Base-by-base conservation (phyloP, 202 grass and related monocot species). In the Carex sylvatica region DNA sequence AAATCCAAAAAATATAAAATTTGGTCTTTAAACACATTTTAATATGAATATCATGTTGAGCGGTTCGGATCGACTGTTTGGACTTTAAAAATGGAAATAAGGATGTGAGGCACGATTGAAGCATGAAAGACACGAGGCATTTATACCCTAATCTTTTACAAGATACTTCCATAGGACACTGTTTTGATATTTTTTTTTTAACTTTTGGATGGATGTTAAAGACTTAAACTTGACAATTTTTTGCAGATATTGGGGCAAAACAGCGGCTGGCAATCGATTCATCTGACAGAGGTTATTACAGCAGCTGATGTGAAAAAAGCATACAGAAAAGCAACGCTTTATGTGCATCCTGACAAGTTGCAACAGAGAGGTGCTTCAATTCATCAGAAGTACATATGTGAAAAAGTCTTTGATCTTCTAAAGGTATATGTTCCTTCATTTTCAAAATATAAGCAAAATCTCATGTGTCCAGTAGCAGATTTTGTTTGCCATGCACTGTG, bases 351-450 rank as follows among this genome's bases (percentile, higher is more conserved):
- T 14, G 93, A 96, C 88, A 99, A 99, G 86, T 71, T 99, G 66
- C 96, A 99, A 83, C 96, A 99, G 83, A 90, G 91, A 33, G 91
- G 96, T 82, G 91, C 93, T 84, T 95, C 88, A 72, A 90, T 99
- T 69, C 94, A 91, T 61, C 93, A 92, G 80, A 99, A 99, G 69
- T 99, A 99, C 82, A 92, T 96, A 73, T 99, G 96, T 28, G 96
- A 99, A 88, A 99, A 99, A 86, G 93, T 99, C 64, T 99, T 96
- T 82, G 96, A 99, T 89, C 96, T 96, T 81, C 96, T 99, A 68
- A 99, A 99, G 96, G 96, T 93, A 67, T 24, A 59, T 59, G 28
- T 36, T 49, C 49, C 24, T 9, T 26, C 40, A 46, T 72, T 49
- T 51, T 47, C 12, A 74, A 74, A 28, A 36, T 68, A 36, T 4